phyloP scores from a whole-genome alignment of 2,329 filamentous ascomycete species.

The Talaromyces rugulosus region DNA sequence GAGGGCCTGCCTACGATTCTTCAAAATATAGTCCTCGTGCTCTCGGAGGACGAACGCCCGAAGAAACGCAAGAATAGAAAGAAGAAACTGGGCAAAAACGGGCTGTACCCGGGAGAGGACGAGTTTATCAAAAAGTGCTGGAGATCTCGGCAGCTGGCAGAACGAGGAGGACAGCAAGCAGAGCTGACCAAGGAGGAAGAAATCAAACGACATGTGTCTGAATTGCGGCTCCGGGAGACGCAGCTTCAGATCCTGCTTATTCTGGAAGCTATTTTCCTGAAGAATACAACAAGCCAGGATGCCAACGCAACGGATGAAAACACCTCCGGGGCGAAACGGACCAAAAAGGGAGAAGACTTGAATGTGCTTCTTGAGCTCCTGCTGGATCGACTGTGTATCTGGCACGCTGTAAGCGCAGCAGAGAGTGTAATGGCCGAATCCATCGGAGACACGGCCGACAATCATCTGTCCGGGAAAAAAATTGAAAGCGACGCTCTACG shows the following conservation, averaged over 20 bases:
- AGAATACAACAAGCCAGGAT: conserved; percentile 22
- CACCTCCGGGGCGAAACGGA: conserved; percentile 17
- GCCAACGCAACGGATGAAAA: conserved; percentile 14
- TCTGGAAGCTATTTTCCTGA: conserved; percentile 44
- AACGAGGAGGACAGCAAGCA: conserved; percentile 22
- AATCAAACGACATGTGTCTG: conserved; percentile 37
- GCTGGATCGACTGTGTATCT: conserved; percentile 48
- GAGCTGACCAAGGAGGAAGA: conserved; percentile 31
- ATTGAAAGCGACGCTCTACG: conserved; percentile 42
- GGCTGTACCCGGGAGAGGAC: conserved; percentile 44
- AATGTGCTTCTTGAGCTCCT: conserved; percentile 43
- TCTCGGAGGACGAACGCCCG: conserved; percentile 34
- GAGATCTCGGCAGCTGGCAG: conserved; percentile 32
- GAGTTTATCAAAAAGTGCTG: conserved; percentile 44
- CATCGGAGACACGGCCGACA: conserved; percentile 24
- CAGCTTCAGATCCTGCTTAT: conserved; percentile 48
- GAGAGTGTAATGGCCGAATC: conserved; percentile 28
- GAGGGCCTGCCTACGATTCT: conserved; percentile 40
- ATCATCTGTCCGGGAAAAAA: conserved; percentile 28
- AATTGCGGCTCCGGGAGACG: conserved; percentile 45
- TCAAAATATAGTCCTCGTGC: conserved; percentile 29
- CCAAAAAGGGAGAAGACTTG: conserved; percentile 41
- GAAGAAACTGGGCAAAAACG: conserved; percentile 45
- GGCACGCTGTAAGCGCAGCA: conserved; percentile 44
- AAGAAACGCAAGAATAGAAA: conserved; percentile 35